Base-by-base conservation (phyloP, 2,329 filamentous ascomycete species). In the Sclerotinia glacialis region DNA sequence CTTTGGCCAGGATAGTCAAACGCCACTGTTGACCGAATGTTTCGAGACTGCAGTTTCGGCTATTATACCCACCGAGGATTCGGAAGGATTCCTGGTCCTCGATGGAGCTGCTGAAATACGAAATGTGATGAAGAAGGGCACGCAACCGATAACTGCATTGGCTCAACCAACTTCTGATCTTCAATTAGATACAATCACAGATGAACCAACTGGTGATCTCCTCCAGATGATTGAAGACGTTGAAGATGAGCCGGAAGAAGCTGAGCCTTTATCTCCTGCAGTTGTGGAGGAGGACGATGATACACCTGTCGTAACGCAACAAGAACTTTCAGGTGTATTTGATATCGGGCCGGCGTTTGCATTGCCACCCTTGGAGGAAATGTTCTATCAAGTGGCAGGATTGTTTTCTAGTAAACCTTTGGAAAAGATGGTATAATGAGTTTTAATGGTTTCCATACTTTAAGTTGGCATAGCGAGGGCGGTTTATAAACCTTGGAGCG, bases 31-130 rank as follows among this genome's bases (percentile, higher is more conserved):
- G 50, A 79, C 87, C 72, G 80, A 86, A 69, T 80, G 79, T 37
- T 83, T 85, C 12, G 80, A 85, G 3, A 81, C 83, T 66, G 79
- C 86, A 28, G 85, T 92, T 14, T 85, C 89, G 28, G 86, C 89
- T 16, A 78, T 97, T 1, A 79, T 92, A 2, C 83, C 91, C 3
- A 83, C 86, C 26, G 80, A 83, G 16, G 83, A 82, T 26, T 85
- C 86, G 2, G 87, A 86, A 55, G 92, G 92, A 5, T 97, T 92
- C 76, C 80, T 95, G 49, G 79, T 89, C 12, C 78, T 97, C 7
- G 92, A 96, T 75, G 83, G 89, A n/a, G 82, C 86, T 0, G 91
- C 92, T 18, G 89, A 91, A 73, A 81, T 96, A 49, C 87, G 86
- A 79, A 85, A 84, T 37, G 75, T 87, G 46, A 80, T 82, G 47